Evolutionary conservation across 129 eudicot genomes (phyloP).

Genomic region (Helichrysum umbraculigerum): DNA sequence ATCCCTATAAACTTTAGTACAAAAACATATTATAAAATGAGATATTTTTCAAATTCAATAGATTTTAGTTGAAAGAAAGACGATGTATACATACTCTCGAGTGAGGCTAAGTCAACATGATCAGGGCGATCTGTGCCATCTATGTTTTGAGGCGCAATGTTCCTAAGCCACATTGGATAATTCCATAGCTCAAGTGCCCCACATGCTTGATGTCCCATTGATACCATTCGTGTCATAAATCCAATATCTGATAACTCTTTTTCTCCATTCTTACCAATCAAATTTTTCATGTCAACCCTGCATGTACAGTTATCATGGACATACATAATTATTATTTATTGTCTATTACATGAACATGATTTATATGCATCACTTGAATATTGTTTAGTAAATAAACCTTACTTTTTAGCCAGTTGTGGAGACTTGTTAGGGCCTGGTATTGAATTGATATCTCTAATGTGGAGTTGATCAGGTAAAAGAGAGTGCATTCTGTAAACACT

Average conservation of each 20-base stretch:
- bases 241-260: slow-evolving; percentile 44
- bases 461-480: slow-evolving; percentile 55
- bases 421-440: slow-evolving; percentile 62
- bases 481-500: slow-evolving; percentile 67
- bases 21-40: neutral
- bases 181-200: slow-evolving; percentile 73
- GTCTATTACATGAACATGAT: slow-evolving; percentile 2
- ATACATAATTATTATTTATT: neutral
- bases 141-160: slow-evolving; percentile 41
- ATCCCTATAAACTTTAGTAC: slow-evolving; percentile 52
- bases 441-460: slow-evolving; percentile 42
- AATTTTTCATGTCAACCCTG: slow-evolving; percentile 45
- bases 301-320: slow-evolving; percentile 29
- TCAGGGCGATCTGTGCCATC: slow-evolving; percentile 55
- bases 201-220: slow-evolving; percentile 78
- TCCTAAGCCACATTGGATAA: slow-evolving; percentile 54
- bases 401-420: slow-evolving; percentile 43
- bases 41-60: too few species aligned
- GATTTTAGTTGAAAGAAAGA: too few species aligned
- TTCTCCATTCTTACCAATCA: slow-evolving; percentile 45
- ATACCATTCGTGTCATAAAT: slow-evolving; percentile 51
- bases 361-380: neutral
- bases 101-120: slow-evolving; percentile 59
- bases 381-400: neutral
- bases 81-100: slow-evolving; percentile 51